Evolutionary conservation across 768 basidiomycete species (phyloP), one percentile per base, ranked within the genome.

Genomic region (Austroboletus eburneus): DNA sequence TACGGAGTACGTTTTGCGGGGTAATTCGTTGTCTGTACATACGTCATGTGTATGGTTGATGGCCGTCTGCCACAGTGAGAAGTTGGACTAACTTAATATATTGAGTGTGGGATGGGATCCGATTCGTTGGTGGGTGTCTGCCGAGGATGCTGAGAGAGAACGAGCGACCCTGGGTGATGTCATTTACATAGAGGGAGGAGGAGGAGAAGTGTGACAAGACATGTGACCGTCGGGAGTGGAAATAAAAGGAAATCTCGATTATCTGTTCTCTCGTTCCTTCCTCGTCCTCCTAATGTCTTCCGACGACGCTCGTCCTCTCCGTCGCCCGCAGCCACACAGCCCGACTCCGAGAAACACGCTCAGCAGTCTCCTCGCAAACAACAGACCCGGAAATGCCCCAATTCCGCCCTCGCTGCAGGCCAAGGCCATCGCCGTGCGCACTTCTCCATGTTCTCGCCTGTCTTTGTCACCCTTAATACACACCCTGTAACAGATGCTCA

Each of bases 401-500:
- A 88, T 98, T 51, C 94, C 94, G 0, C 90, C 93, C 0, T 77
- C 81, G 38, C 76, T 98, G 37, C 92, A 93, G 63, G 91, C 89
- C 51, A 96, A 92, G 73, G 88, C 97, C 86, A 89, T 87, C 34
- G 89, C 86, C 23, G 91, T 94, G 63, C 57, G 80, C 73, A 35
- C 36, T 30, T 13, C 27, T 18, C 12, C 1, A 27, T 12, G 12
- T 27, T 12, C 27, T 12, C 27, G 5, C 12, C 12, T 27, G 27
- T 27, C 27, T 27, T 27, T 27, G 27, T 27, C 27, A 27, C 27
- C 7, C 12, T 27, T 27, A n/a, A n/a, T n/a, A n/a, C 27, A 6
- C 27, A 6, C 27, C 27, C 27, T n/a, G n/a, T n/a, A n/a, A n/a
- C 65, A 76, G 79, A 74, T 80, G 71, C 72, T 76, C 34, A 71